phyloP scores from a whole-genome alignment of 495 filamentous ascomycete species.

The Massariosphaeria phaeospora region DNA sequence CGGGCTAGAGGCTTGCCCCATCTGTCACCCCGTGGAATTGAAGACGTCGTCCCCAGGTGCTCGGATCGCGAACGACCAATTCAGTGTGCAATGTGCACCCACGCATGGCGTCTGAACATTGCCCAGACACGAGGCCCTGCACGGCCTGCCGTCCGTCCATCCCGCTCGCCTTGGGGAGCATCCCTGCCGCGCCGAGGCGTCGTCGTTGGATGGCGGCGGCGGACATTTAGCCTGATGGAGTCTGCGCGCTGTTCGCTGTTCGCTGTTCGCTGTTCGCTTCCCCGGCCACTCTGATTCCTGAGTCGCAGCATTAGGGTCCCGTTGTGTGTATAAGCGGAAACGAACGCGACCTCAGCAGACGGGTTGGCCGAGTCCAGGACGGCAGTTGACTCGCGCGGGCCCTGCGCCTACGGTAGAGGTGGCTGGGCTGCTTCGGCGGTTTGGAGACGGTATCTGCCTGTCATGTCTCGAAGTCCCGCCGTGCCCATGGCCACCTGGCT shows the following conservation, averaged over 20 bases:
- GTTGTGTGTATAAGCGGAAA: constrained; percentile 6
- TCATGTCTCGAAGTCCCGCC: too few species aligned
- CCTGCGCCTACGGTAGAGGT: too few species aligned
- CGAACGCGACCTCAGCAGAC: not conserved
- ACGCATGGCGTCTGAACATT: constrained; percentile 4
- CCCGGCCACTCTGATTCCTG: not conserved
- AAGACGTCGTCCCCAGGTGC: constrained; percentile 10
- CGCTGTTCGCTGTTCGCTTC: not conserved
- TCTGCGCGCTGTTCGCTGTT: not conserved
- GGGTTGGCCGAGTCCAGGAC: not conserved
- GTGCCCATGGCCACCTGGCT: not conserved
- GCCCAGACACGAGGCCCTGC: constrained; percentile 18
- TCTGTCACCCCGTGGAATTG: not conserved
- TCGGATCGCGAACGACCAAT: constrained; percentile 27
- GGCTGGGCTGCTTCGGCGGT: too few species aligned
- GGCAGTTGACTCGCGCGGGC: constrained; percentile 8
- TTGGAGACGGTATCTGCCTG: too few species aligned
- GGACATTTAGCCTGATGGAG: constrained; percentile 31
- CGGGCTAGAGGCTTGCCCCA: not conserved
- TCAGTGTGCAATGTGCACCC: too few species aligned
- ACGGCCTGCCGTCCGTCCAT: constrained; percentile 29
- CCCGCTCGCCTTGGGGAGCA: constrained; percentile 22
- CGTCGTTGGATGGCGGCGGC: constrained; percentile 24
- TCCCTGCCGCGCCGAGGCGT: constrained; percentile 11
- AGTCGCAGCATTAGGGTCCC: not conserved